Conservation (phyloP, 176 grass and related monocot genomes). For the Raddia distichophylla region DNA sequence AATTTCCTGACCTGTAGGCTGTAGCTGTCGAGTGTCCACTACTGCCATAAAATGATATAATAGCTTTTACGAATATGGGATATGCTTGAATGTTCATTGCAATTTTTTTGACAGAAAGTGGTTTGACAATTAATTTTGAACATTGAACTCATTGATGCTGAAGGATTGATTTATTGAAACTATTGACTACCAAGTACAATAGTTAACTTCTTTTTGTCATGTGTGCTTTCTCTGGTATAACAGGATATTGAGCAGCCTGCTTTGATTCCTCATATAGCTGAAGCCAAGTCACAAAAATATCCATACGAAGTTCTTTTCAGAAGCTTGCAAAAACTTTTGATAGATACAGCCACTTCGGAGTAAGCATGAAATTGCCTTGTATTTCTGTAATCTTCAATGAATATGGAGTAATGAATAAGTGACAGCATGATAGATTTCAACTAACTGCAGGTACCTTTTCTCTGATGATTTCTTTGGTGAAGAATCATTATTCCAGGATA, state of each 20-base stretch:
- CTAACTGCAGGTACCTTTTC: slow-evolving; percentile 80
- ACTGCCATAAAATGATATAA: neutral
- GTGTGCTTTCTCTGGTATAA: slow-evolving; percentile 42
- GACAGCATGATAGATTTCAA: slow-evolving; percentile 33
- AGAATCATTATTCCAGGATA: slow-evolving; percentile 91
- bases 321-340: slow-evolving; percentile 98
- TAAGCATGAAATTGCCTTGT: slow-evolving; percentile 46
- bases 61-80: slow-evolving; percentile 17
- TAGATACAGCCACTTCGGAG: slow-evolving; percentile 98
- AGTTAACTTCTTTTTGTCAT: slow-evolving; percentile 28
- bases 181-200: neutral
- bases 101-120: slow-evolving; percentile 26
- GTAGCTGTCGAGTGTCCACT: neutral
- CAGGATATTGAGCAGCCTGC: slow-evolving; percentile 99
- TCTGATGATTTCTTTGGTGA: slow-evolving; percentile 96
- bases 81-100: neutral
- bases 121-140: neutral
- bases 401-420: neutral
- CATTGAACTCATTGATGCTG: neutral
- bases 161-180: slow-evolving; percentile 22
- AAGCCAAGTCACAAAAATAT: slow-evolving; percentile 96
- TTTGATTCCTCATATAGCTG: slow-evolving; percentile 99
- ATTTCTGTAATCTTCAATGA: neutral
- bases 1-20: neutral
- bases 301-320: slow-evolving; percentile 99